A percentile compares a stretch with the other conserved stretches of the same genome.
These are phyloP conservation scores for Eimeria falciformis DNA, from an alignment of 169 alveolate genomes.

Conservation along the genomic window DNA sequence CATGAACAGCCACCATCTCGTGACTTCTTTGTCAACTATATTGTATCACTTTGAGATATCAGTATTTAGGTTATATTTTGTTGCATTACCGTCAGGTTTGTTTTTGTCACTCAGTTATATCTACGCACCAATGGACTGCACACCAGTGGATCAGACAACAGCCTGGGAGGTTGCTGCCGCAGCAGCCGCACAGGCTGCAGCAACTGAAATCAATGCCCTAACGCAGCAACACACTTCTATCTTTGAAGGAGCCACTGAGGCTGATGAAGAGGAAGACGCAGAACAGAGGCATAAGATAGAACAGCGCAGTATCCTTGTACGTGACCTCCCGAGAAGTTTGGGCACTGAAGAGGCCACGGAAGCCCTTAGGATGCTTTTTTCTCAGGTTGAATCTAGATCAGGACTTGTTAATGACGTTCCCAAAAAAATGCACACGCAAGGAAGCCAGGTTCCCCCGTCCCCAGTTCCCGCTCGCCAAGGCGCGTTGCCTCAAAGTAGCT, in stretches of 20 bases:
- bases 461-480: constrained; percentile 38
- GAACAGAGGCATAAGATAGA: neutral
- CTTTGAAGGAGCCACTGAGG: neutral
- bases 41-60: too few relatives aligned
- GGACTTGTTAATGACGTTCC: too few relatives aligned
- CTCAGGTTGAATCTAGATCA: neutral
- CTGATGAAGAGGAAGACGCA: neutral
- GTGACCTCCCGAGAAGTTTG: constrained; percentile 24
- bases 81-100: too few relatives aligned
- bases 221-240: neutral
- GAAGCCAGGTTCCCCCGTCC: neutral
- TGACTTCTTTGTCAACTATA: too few relatives aligned
- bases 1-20: too few relatives aligned
- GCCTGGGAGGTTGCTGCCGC: neutral
- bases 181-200: neutral
- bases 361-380: constrained; percentile 53
- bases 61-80: too few relatives aligned
- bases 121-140: neutral
- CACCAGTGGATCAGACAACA: neutral
- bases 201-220: neutral
- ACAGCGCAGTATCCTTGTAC: constrained; percentile 53
- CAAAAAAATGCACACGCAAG: too few relatives aligned
- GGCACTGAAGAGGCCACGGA: constrained; percentile 45
- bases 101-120: too few relatives aligned
- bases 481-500: constrained; percentile 27